Conservation (phyloP, 1,284 basidiomycete genomes). For the Tilletia caries region DNA sequence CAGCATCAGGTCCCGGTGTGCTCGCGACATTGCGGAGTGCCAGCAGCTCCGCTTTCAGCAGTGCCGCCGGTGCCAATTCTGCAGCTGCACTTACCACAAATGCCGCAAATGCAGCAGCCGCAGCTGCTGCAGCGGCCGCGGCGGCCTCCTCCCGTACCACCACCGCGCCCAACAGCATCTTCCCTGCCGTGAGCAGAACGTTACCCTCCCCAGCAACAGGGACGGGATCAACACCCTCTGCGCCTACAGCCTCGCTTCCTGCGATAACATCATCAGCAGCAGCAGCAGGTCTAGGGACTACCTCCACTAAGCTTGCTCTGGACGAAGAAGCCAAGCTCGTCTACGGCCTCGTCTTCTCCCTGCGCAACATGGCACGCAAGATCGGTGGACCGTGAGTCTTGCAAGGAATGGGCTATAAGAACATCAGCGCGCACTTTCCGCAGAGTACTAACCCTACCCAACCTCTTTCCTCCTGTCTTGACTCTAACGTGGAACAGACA, state of each 20-base stretch:
- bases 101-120: too few species aligned
- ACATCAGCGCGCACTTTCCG: neutral
- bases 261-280: neutral
- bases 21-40: conserved; percentile 16
- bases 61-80: too few species aligned
- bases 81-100: neutral
- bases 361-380: conserved; percentile 93
- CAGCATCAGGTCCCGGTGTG: neutral
- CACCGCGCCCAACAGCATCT: neutral
- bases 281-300: neutral
- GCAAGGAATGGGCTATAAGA: too few species aligned
- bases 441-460: neutral
- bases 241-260: neutral
- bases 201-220: neutral
- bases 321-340: conserved; percentile 98
- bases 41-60: neutral
- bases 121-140: too few species aligned
- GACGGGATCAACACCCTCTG: neutral
- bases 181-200: neutral
- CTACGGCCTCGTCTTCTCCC: conserved; percentile 86
- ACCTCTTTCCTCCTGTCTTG: neutral
- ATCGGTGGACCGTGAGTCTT: conserved; percentile 56
- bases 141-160: neutral
- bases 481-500: conserved; percentile 60
- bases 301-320: conserved; percentile 61